Conservation (phyloP, 257 asterid species). For the Henckelia pumila region DNA sequence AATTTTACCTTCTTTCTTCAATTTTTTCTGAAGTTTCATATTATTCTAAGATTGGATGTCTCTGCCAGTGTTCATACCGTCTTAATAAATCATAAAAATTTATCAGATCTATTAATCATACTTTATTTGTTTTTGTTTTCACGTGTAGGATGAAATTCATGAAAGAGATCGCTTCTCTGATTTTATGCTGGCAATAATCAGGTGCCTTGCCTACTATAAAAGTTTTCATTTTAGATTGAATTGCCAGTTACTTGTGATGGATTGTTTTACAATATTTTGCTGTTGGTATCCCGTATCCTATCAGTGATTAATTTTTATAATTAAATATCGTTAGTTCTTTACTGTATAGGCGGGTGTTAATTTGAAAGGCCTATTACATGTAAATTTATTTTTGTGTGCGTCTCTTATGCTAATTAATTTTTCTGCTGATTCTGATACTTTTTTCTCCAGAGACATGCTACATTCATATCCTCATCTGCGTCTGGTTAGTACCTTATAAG, state of each 20-base stretch:
- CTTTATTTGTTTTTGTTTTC: conserved; percentile 26
- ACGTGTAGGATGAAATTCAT: conserved; percentile 89
- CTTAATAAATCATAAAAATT: conserved; percentile 1
- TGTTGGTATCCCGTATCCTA: conserved; percentile 9
- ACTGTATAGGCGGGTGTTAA: neutral
- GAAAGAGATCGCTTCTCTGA: conserved; percentile 97
- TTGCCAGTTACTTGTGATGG: conserved; percentile 13
- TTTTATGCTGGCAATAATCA: conserved; percentile 92
- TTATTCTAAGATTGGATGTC: neutral
- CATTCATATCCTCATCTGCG: conserved; percentile 80
- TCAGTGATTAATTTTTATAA: neutral
- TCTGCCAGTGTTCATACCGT: neutral
- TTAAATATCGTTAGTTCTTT: conserved; percentile 8
- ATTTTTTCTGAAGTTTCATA: neutral
- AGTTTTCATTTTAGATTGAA: conserved; percentile 18
- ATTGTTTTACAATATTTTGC: neutral
- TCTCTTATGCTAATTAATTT: neutral
- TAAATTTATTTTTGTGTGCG: neutral
- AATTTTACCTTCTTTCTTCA: neutral
- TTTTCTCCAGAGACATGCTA: conserved; percentile 76
- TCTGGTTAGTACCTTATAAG: conserved; percentile 53
- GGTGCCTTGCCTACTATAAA: conserved; percentile 45
- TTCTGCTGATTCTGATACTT: conserved; percentile 29
- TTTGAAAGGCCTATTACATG: conserved; percentile 1
- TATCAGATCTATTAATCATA: neutral